Evolutionary conservation across 192 early-diverging fungal genomes (phyloP).

Genomic region (Umbelopsis sp.): DNA sequence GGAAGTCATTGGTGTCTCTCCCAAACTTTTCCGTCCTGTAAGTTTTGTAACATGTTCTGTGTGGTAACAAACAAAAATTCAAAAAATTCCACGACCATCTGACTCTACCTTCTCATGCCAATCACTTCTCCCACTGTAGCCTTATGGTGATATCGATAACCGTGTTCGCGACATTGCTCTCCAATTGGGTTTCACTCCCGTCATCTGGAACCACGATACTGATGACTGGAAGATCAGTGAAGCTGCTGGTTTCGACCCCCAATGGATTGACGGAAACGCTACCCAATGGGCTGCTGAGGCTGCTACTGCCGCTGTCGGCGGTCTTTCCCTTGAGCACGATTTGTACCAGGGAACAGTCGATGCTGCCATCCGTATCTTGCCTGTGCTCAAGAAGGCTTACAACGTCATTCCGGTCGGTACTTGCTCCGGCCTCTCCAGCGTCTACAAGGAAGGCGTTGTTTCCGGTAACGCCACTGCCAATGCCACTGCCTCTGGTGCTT

Average conservation of each 20-base stretch:
- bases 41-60: too few relatives aligned
- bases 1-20: constrained; percentile 50
- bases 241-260: neutral
- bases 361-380: constrained; percentile 41
- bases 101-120: too few relatives aligned
- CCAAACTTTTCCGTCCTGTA: constrained; percentile 60
- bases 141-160: constrained; percentile 70
- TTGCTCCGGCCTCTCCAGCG: constrained; percentile 36
- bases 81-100: too few relatives aligned
- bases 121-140: constrained; percentile 30
- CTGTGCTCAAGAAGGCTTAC: constrained; percentile 34
- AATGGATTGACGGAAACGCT: constrained; percentile 25
- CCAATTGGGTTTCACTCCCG: constrained; percentile 52
- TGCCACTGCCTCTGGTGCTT: neutral
- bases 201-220: constrained; percentile 56
- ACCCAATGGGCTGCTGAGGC: constrained; percentile 38
- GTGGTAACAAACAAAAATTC: too few relatives aligned
- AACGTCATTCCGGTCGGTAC: constrained; percentile 36
- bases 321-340: constrained; percentile 58
- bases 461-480: constrained; percentile 8
- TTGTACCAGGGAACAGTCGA: constrained; percentile 43
- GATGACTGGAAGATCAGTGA: constrained; percentile 48
- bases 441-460: constrained; percentile 40
- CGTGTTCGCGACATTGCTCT: constrained; percentile 56
- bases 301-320: constrained; percentile 35